Percentiles rank a stretch among this genome's conserved stretches.
Evolutionary conservation across 2,329 filamentous ascomycete species (phyloP).

Genomic region (Xylariaceae sp.): DNA sequence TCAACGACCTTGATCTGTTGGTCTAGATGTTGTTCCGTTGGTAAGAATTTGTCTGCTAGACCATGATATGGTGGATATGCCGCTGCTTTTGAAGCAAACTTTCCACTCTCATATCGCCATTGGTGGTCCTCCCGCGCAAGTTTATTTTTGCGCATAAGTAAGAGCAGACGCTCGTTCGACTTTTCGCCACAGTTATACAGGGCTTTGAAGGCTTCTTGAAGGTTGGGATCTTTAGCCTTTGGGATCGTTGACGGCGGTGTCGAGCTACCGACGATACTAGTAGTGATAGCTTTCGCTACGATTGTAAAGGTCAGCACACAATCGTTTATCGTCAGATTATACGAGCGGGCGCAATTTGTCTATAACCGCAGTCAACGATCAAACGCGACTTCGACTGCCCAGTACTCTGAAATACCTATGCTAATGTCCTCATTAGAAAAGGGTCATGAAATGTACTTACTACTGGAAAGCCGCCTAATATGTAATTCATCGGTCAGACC

Average conservation of each 20-base stretch:
- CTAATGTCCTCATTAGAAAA: neutral
- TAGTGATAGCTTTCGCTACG: constrained; percentile 8
- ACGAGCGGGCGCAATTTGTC: neutral
- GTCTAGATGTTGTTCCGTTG: constrained; percentile 17
- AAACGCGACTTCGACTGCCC: neutral
- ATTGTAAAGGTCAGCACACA: constrained; percentile 9
- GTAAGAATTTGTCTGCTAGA: constrained; percentile 18
- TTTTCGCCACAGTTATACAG: constrained; percentile 16
- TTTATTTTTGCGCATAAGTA: constrained; percentile 8
- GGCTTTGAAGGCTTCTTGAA: constrained; percentile 24
- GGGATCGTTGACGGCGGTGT: constrained; percentile 7
- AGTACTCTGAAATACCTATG: neutral
- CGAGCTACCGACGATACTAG: neutral
- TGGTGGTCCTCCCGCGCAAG: constrained; percentile 3
- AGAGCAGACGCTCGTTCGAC: constrained; percentile 7
- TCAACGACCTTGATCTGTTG: constrained; percentile 18
- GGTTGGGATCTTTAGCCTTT: constrained; percentile 23
- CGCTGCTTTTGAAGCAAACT: constrained; percentile 16
- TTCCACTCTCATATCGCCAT: constrained; percentile 9
- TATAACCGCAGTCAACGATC: neutral
- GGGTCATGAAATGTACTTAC: constrained; percentile 16
- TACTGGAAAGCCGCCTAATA: constrained; percentile 13
- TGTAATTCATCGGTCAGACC: constrained; percentile 1
- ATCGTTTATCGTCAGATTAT: neutral
- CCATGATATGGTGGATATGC: constrained; percentile 23